Conservation (phyloP, 257 asterid species). For the Fraxinus excelsior region DNA sequence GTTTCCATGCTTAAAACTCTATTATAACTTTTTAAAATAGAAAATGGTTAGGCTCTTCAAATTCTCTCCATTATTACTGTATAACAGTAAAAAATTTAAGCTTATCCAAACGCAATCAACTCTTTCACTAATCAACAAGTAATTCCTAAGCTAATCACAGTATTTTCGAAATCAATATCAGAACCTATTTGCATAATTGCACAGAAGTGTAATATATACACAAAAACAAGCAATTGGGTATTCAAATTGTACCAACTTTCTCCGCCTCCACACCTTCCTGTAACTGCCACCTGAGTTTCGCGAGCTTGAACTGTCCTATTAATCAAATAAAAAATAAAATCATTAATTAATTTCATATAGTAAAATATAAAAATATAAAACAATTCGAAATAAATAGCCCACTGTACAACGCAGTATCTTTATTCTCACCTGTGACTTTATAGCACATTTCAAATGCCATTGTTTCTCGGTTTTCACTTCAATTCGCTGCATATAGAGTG, state of each 20-base stretch:
- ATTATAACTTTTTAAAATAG: too few relatives aligned
- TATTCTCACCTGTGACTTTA: constrained; percentile 62
- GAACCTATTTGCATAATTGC: not conserved
- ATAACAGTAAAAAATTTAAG: too few relatives aligned
- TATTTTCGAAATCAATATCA: not conserved
- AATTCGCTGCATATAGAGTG: constrained; percentile 46
- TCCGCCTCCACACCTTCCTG: constrained; percentile 78
- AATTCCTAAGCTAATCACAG: not conserved
- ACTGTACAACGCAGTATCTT: not conserved
- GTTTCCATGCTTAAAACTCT: too few relatives aligned
- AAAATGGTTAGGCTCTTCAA: too few relatives aligned
- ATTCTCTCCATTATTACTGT: too few relatives aligned
- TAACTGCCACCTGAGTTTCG: constrained; percentile 49
- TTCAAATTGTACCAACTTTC: constrained; percentile 61
- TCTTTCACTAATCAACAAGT: not conserved
- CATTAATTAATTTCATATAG: not conserved
- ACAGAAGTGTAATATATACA: not conserved
- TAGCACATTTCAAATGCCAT: constrained; percentile 34
- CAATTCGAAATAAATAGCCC: not conserved
- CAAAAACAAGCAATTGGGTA: constrained; percentile 6
- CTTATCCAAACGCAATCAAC: not conserved
- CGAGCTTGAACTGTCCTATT: constrained; percentile 51
- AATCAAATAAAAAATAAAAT: constrained; percentile 16
- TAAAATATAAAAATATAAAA: not conserved
- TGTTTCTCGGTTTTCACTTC: constrained; percentile 42